Percentiles rank a stretch among this genome's conserved stretches.
These are phyloP conservation scores for Dothistroma septosporum DNA, from an alignment of 2,329 filamentous ascomycete species.

Conservation along the genomic window DNA sequence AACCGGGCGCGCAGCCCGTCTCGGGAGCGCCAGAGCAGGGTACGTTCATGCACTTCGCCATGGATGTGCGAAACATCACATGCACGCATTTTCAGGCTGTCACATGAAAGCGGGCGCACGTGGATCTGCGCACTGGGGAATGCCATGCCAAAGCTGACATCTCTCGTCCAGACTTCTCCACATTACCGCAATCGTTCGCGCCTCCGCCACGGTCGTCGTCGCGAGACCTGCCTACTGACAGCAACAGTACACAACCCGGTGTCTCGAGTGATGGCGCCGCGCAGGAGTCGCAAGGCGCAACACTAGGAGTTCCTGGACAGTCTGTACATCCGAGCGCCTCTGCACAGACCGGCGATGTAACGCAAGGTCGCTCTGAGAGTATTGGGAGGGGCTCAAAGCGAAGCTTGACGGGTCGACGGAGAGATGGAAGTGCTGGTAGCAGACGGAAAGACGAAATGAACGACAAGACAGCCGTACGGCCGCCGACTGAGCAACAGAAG, in stretches of 20 bases:
- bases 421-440: conserved; percentile 45
- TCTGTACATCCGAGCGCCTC: background rate
- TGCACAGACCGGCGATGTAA: background rate
- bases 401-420: conserved; percentile 44
- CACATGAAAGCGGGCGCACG: conserved; percentile 10
- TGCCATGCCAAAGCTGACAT: conserved; percentile 8
- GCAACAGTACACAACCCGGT: conserved; percentile 17
- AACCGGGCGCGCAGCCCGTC: conserved; percentile 25
- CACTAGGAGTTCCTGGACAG: conserved; percentile 16
- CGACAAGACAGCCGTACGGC: conserved; percentile 39
- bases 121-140: conserved; percentile 1
- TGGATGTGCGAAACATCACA: conserved; percentile 7
- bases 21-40: conserved; percentile 24
- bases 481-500: conserved; percentile 33
- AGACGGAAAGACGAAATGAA: conserved; percentile 41
- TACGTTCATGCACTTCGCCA: conserved; percentile 13
- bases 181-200: conserved; percentile 23
- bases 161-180: conserved; percentile 19
- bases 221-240: conserved; percentile 16
- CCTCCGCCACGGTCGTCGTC: conserved; percentile 19
- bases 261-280: conserved; percentile 7
- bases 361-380: conserved; percentile 38
- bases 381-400: conserved; percentile 44
- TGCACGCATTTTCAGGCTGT: conserved; percentile 1
- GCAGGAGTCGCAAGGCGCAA: conserved; percentile 10